phyloP scores from a whole-genome alignment of 2,329 filamentous ascomycete species.

The Penicillium corylophilum region DNA sequence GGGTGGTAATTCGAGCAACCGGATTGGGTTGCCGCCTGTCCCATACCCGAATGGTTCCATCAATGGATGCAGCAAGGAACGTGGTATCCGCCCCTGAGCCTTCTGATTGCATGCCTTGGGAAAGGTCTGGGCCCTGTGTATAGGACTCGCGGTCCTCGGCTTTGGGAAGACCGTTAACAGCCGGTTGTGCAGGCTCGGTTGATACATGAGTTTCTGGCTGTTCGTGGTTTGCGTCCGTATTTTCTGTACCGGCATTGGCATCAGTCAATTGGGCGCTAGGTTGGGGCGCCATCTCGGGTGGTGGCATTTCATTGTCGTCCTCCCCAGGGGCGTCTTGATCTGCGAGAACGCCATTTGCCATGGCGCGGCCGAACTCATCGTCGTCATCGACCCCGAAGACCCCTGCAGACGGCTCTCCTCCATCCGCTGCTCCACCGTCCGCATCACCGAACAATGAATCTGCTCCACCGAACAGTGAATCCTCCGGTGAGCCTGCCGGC shows the following conservation, averaged over 20 bases:
- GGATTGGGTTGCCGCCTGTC: slow-evolving; percentile 67
- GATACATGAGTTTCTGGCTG: slow-evolving; percentile 18
- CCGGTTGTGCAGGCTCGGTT: slow-evolving; percentile 27
- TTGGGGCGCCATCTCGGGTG: slow-evolving; percentile 20
- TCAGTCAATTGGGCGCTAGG: slow-evolving; percentile 7
- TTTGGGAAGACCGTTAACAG: slow-evolving; percentile 44
- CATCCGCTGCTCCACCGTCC: slow-evolving; percentile 53
- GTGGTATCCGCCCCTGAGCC: slow-evolving; percentile 65
- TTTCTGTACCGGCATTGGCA: slow-evolving; percentile 6
- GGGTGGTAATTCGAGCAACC: slow-evolving; percentile 73
- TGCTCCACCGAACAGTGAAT: slow-evolving; percentile 81
- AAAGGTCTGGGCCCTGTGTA: slow-evolving; percentile 22
- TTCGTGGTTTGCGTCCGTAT: slow-evolving; percentile 14
- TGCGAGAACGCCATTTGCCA: slow-evolving; percentile 61
- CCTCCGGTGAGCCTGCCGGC: slow-evolving; percentile 63
- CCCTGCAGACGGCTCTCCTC: slow-evolving; percentile 54
- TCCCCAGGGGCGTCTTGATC: slow-evolving; percentile 47
- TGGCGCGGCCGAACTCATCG: slow-evolving; percentile 73
- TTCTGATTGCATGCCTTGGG: slow-evolving; percentile 33
- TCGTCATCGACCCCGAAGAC: slow-evolving; percentile 79
- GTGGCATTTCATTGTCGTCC: slow-evolving; percentile 24
- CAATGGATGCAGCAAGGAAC: slow-evolving; percentile 73
- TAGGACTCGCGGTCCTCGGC: slow-evolving; percentile 42
- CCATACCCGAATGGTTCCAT: slow-evolving; percentile 51
- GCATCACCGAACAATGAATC: slow-evolving; percentile 89